Base-by-base conservation (phyloP, 805 yeast genomes). In the Candida verbasci region DNA sequence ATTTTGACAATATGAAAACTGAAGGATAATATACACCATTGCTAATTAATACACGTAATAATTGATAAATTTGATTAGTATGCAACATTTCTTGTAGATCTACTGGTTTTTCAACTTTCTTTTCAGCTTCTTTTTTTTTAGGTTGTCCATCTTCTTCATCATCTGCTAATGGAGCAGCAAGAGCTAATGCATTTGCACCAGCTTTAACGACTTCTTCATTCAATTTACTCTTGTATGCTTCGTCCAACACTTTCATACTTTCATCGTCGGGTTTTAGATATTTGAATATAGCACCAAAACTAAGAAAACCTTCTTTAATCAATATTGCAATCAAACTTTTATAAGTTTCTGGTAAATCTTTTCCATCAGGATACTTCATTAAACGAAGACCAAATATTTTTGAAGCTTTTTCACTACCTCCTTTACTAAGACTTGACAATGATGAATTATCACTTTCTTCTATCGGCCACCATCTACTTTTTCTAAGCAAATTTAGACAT, bases 121-220 rank as follows among this genome's bases (percentile, higher is more conserved):
- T 42, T 39, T 8, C 44, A 9, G 17, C 35, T 30, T 6, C 35
- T 34, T 12, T 9, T 25, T 23, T 44, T 31, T 22, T 32, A 18
- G 21, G 38, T 39, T 6, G 44, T 37, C 20, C 43, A 35, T 15
- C 46, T 6, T 24, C 23, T 6, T 69, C 77, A 17, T 76, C 83
- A 25, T 76, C 79, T 3, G 71, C 67, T 25, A 89, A 64, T 0
- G 96, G 95, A 8, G 93, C 93, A 5, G 96, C 96, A 47, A 88
- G 55, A 0, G 97, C 93, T 33, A 89, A 61, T 0, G 95, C 95
- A 43, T 82, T 85, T 0, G 86, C 82, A 17, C 76, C 71, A 0
- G 89, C 82, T 42, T 68, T 65, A 47, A 70, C 66, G 0, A 84
- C 75, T 40, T 77, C 72, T 9, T 76, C 76, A 11, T 79, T 78